Base-by-base conservation (phyloP, 768 basidiomycete species). In the Pilatotrama ljubarskyi region DNA sequence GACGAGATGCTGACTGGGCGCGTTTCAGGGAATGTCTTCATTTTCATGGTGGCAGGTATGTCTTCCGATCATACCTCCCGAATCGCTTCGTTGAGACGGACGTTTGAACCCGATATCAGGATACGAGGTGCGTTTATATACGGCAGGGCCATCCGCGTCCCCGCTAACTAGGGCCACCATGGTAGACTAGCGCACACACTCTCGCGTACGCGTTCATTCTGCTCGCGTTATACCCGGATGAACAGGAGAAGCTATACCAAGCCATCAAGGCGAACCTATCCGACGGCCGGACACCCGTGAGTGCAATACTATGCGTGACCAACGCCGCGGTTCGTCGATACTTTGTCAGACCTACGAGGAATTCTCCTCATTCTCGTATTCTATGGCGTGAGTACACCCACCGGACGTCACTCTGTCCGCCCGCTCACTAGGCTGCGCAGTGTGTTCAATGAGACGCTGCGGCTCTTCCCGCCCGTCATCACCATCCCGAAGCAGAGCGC, bases 101-200 rank as follows among this genome's bases (percentile, higher is more conserved):
- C n/a, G n/a, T n/a, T n/a, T n/a, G n/a, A n/a, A n/a, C n/a, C n/a
- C n/a, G n/a, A n/a, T 13, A 10, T 9, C 20, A 18, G 61, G 85
- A 9, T 83, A 85, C 58, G 85, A 85, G 74, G 82, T 82, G 59
- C 11, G 61, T 40, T 37, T 15, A 37, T 9, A 32, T 17, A 20
- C 25, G 25, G 53, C 50, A n/a, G 15, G 5, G n/a, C n/a, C 24
- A 9, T 26, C 13, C 37, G 43, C 37, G 18, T 37, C 8, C 15
- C 24, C 17, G n/a, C 38, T 40, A 17, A 55, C 35, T 29, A 13
- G 17, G 41, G 36, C 32, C 26, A 11, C 29, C 48, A 6, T 41
- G 9, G 7, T 20, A 75, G 74, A 74, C 75, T 1, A 72, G 73
- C 1, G 72, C 72, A 2, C 72, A 75, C 58, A 70, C 75, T 7